Evolutionary conservation across 2,329 filamentous ascomycete genomes (phyloP).

Genomic region (Claviceps capensis): DNA sequence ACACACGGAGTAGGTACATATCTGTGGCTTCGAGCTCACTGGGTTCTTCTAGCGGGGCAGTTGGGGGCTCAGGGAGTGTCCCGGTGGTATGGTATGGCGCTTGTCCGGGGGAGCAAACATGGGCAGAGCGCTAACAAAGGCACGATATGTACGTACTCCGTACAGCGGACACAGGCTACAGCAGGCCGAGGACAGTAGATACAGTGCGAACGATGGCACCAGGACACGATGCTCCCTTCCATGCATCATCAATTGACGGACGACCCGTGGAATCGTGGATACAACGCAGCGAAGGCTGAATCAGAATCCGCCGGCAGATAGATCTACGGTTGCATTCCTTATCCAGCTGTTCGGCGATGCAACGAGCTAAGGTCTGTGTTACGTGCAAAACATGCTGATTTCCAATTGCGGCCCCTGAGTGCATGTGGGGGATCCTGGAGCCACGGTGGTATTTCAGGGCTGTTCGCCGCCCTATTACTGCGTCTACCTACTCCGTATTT

Average conservation of each 20-base stretch:
- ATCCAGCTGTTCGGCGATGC: background rate
- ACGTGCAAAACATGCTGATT: background rate
- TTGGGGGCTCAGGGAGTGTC: background rate
- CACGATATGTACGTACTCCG: background rate
- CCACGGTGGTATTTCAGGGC: background rate
- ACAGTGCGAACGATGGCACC: background rate
- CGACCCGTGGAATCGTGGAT: background rate
- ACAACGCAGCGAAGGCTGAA: background rate
- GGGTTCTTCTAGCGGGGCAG: background rate
- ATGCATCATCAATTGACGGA: slow-evolving; percentile 2
- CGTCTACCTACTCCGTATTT: too few relatives aligned
- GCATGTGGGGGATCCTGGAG: background rate
- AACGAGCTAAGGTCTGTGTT: background rate
- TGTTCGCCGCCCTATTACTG: background rate
- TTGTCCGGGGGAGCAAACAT: background rate
- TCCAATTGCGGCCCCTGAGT: background rate
- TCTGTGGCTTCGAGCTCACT: background rate
- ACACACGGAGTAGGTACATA: background rate
- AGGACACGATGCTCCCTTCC: background rate
- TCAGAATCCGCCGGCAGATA: slow-evolving; percentile 1
- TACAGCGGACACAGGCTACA: too few relatives aligned
- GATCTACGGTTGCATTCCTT: slow-evolving; percentile 1
- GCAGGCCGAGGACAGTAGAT: too few relatives aligned
- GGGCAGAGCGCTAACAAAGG: background rate
- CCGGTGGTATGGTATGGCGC: background rate